Evolutionary conservation across 75 land plant species (phyloP), one percentile per base, ranked within the genome.

Genomic region (Cryptomeria japonica): DNA sequence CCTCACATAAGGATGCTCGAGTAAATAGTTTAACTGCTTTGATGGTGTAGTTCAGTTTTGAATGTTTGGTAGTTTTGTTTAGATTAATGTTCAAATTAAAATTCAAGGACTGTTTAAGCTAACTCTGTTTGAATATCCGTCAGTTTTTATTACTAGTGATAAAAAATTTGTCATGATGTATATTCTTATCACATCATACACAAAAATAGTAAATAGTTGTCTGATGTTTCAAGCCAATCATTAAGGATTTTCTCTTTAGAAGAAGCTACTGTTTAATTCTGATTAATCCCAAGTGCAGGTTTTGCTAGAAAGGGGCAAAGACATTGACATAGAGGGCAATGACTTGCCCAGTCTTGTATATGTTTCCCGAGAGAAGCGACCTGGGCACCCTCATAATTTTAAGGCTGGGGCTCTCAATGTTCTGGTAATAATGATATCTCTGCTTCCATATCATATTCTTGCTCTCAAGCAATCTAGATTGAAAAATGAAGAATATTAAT

Each of bases 381-480:
- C 28, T 22, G 68, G 28, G 22, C 25, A 61, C 36, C 89, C 87
- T 34, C 95, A 93, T 85, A 88, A 92, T 64, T 93, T 91, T 86
- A 93, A 93, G 85, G 95, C 93, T 42, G 95, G 95, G n/a, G 95
- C 95, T 34, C 90, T 91, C 86, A 94, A 94, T 61, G 93, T 89
- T 70, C 49, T 92, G 87, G 95, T 94, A 90, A 61, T 19, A 5
- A 11, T 10, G 13, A 47, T 47, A 47, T 47, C 22, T 1, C 41
- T 41, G 41, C 41, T 41, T 41, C 2, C 41, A 41, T 41, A 1
- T 70, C 11, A 25, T 25, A 28, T 25, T n/a, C 8, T 7, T 68
- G 1, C 19, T 22, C 28, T 19, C 7, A 28, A 68, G 28, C 7
- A 9, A 25, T 70, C 32, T 10, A 70, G 75, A 8, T 34, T 70